A percentile compares a stretch with the other conserved stretches of the same genome.
Evolutionary conservation across 805 yeast genomes (phyloP).

Genomic region (Danielia oregonensis): DNA sequence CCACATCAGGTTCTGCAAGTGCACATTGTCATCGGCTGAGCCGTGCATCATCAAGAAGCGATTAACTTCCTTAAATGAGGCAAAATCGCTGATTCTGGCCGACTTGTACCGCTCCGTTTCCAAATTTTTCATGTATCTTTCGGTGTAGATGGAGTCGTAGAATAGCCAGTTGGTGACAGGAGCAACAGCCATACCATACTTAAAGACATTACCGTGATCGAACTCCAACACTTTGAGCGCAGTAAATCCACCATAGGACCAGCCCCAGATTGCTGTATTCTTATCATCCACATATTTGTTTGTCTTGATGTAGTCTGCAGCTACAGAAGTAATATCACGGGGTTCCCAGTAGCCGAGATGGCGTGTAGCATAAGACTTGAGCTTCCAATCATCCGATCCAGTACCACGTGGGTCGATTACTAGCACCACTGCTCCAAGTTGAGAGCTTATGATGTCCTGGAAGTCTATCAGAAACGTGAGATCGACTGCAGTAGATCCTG

Average conservation of each 20-base stretch:
- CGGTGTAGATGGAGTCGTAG: constrained; percentile 78
- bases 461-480: constrained; percentile 48
- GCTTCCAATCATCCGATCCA: constrained; percentile 72
- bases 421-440: constrained; percentile 56
- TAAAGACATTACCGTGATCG: constrained; percentile 59
- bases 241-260: constrained; percentile 84
- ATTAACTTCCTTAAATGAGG: constrained; percentile 44
- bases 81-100: constrained; percentile 37
- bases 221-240: constrained; percentile 70
- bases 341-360: constrained; percentile 77
- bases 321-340: constrained; percentile 54
- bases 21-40: constrained; percentile 82
- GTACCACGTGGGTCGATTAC: constrained; percentile 81
- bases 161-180: constrained; percentile 79
- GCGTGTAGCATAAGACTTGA: constrained; percentile 51
- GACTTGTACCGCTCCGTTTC: constrained; percentile 45
- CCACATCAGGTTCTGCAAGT: constrained; percentile 63
- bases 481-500: constrained; percentile 63
- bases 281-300: constrained; percentile 47
- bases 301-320: constrained; percentile 45
- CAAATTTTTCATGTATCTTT: constrained; percentile 59
- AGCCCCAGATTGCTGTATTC: constrained; percentile 75
- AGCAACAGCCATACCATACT: constrained; percentile 78
- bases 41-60: constrained; percentile 76
- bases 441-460: constrained; percentile 56